A percentile compares a stretch with the other conserved stretches of the same genome.
These are phyloP conservation scores for Pestalotiopsis sp. DNA, from an alignment of 2,329 filamentous ascomycete species.

Conservation along the genomic window DNA sequence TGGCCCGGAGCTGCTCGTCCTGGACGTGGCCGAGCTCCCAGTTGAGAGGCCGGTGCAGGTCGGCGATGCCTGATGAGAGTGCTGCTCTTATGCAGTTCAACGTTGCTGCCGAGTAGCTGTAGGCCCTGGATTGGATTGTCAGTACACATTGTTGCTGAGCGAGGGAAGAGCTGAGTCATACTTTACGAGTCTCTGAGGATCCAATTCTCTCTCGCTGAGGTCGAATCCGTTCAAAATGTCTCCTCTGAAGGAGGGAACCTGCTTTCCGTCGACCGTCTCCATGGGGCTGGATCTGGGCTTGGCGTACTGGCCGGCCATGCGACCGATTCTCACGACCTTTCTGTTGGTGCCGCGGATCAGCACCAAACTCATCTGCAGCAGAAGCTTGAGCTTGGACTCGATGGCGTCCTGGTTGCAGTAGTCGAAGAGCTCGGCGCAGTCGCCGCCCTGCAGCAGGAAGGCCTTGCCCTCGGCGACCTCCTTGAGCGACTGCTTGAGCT, in stretches of 20 bases:
- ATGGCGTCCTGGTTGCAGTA: conserved; percentile 91
- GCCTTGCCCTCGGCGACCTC: conserved; percentile 90
- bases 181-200: conserved; percentile 81
- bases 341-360: conserved; percentile 84
- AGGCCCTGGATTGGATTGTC: conserved; percentile 60
- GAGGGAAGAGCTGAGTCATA: conserved; percentile 34
- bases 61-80: conserved; percentile 84
- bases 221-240: conserved; percentile 94
- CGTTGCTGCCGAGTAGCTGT: conserved; percentile 93
- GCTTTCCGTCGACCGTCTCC: conserved; percentile 77
- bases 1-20: conserved; percentile 79
- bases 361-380: conserved; percentile 95
- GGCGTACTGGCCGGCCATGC: conserved; percentile 97
- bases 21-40: conserved; percentile 93
- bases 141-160: conserved; percentile 12
- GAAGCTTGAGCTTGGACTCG: conserved; percentile 93
- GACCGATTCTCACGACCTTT: conserved; percentile 89
- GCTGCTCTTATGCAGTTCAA: conserved; percentile 90
- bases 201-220: conserved; percentile 73
- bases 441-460: conserved; percentile 93
- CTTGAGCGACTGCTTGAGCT: conserved; percentile 75
- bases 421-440: conserved; percentile 96
- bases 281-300: conserved; percentile 91
- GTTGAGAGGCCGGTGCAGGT: conserved; percentile 90
- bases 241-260: conserved; percentile 88